Evolutionary conservation across 306 rosid species (phyloP).

Genomic region (Begonia peltatifolia): DNA sequence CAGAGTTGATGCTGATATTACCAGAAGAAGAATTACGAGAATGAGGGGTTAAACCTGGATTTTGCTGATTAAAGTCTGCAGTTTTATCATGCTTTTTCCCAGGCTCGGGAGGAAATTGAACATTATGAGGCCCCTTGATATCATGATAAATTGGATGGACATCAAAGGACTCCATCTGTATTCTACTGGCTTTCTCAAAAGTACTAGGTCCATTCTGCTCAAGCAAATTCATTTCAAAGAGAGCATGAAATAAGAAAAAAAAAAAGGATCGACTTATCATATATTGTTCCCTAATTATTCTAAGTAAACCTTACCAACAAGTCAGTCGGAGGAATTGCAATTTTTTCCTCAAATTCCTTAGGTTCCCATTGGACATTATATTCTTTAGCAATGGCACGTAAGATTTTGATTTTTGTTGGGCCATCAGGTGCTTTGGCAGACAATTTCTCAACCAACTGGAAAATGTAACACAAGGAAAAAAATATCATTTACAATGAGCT

Average conservation of each 20-base stretch:
- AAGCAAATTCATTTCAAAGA: constrained; percentile 8
- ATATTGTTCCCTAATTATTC: neutral
- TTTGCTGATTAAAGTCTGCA: constrained; percentile 20
- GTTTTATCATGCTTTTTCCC: constrained; percentile 22
- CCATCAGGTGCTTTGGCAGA: constrained; percentile 91
- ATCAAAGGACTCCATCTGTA: constrained; percentile 34
- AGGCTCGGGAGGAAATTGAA: constrained; percentile 23
- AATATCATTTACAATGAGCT: constrained; percentile 4
- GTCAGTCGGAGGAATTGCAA: constrained; percentile 41
- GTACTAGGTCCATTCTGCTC: constrained; percentile 60
- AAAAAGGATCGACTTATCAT: neutral
- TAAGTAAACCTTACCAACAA: constrained; percentile 38
- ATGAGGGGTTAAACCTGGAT: constrained; percentile 15
- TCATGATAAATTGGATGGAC: constrained; percentile 31
- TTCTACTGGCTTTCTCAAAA: constrained; percentile 27
- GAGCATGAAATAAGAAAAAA: constrained; percentile 11
- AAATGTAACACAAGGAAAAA: constrained; percentile 14
- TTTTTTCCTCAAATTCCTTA: constrained; percentile 44
- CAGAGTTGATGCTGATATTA: constrained; percentile 18
- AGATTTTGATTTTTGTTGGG: constrained; percentile 61
- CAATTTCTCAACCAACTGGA: constrained; percentile 85
- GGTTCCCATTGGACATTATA: constrained; percentile 88
- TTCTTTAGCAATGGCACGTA: constrained; percentile 77
- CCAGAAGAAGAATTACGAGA: constrained; percentile 19
- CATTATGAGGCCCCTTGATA: constrained; percentile 28